Conservation (phyloP, 2,329 filamentous ascomycete species). For the Aspergillus intermedius region DNA sequence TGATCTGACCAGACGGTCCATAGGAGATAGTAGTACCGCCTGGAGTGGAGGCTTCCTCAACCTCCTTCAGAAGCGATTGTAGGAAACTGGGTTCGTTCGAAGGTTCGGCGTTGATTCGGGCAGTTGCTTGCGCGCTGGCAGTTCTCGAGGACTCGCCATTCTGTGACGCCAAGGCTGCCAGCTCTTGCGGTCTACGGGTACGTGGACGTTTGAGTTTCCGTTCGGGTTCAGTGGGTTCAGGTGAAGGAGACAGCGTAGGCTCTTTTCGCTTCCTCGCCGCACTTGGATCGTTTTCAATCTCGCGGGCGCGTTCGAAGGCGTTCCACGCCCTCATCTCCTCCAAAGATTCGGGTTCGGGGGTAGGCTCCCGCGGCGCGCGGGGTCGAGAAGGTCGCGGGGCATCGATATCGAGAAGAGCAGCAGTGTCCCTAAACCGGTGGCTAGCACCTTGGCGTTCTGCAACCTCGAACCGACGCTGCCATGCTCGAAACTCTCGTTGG, state of each 20-base stretch:
- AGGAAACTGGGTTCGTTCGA: slow-evolving; percentile 68
- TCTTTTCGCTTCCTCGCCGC: slow-evolving; percentile 46
- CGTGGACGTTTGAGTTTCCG: slow-evolving; percentile 82
- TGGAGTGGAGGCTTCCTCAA: slow-evolving; percentile 53
- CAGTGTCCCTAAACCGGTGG: slow-evolving; percentile 64
- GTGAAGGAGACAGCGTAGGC: slow-evolving; percentile 71
- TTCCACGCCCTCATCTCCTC: slow-evolving; percentile 86
- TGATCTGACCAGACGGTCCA: slow-evolving; percentile 25
- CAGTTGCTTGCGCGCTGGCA: slow-evolving; percentile 24
- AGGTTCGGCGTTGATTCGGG: slow-evolving; percentile 28
- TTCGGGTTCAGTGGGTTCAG: slow-evolving; percentile 61
- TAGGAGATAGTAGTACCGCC: slow-evolving; percentile 2
- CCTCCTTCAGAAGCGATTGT: slow-evolving; percentile 79
- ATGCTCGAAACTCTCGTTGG: slow-evolving; percentile 58
- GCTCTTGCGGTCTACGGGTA: slow-evolving; percentile 60
- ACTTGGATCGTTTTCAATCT: slow-evolving; percentile 51
- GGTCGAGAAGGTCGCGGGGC: slow-evolving; percentile 36
- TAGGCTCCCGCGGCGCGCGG: slow-evolving; percentile 30
- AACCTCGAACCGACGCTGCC: slow-evolving; percentile 77
- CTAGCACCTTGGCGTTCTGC: slow-evolving; percentile 71
- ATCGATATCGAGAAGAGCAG: slow-evolving; percentile 52
- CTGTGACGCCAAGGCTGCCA: slow-evolving; percentile 40
- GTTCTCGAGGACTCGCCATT: slow-evolving; percentile 35
- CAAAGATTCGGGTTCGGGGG: slow-evolving; percentile 61
- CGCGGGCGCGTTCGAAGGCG: slow-evolving; percentile 76